Base-by-base conservation (phyloP, 495 filamentous ascomycete species). In the Aspergillus indologenus region DNA sequence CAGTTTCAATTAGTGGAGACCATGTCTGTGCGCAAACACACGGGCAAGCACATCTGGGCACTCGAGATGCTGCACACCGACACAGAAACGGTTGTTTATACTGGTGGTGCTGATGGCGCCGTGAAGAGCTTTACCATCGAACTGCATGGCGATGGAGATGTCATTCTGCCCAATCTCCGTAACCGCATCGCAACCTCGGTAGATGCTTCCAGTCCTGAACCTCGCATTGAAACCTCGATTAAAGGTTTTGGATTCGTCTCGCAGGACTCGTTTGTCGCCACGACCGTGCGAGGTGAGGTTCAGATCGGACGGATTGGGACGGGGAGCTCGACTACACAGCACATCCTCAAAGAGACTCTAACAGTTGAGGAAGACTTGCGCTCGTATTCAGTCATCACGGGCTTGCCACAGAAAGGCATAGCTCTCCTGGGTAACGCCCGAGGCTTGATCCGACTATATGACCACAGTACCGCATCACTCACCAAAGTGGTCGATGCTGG, bases 1-100 rank as follows among this genome's bases (percentile, higher is more conserved):
- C 45, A 58, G 11, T 78, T 78, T 59, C 56, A 72, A 2, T 71
- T 94, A 31, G 73, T 56, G 8, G 78, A 87, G 23, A 69, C 76
- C 11, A 68, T 74, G 2, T 83, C 80, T 14, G 79, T 80, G 42
- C 72, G 76, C 18, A 84, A 81, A 49, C 94, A 98, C 67, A 77
- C 72, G 26, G 93, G 94, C 26, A 98, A 97, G 69, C 90, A 96
- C 65, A 85, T 97, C n/a, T 97, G 92, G 91, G 87, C 90, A 1
- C 71, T 83, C 23, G 84, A 83, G 12, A 65, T 88, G 9, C 61
- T 62, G n/a, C 61, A 34, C 15, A 54, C 53, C 6, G 61, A 61
- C 8, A 58, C 65, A 26, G 59, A 70, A 7, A 68, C 63, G 12
- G 52, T 83, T 0, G 67, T 95, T 59, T 85, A 85, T n/a, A 93